Evolutionary conservation across 2,329 filamentous ascomycete species (phyloP), one percentile per base, ranked within the genome.

Genomic region (Ciborinia camelliae): DNA sequence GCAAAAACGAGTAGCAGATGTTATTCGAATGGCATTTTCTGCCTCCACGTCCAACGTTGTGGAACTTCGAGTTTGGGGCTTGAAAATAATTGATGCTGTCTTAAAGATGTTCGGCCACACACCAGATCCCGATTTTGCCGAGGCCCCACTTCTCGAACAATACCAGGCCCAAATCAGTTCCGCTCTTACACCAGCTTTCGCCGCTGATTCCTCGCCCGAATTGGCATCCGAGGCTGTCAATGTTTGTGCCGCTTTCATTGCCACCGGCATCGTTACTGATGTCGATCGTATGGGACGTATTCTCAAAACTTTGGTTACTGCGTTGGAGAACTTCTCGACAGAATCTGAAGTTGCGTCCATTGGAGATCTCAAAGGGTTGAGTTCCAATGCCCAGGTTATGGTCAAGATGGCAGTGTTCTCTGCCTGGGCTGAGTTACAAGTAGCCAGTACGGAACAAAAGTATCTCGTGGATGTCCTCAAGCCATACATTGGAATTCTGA

Each of bases 241-340:
- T 72, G 95, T 99, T 8, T 99, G 95, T 73, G 95, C 94, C n/a
- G 92, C 91, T 1, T 99, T 99, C 77, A 96, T 99, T 73, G 90
- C 94, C 0, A 97, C 94, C 0, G 95, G 95, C 18, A 98, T 99
- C 63, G 95, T 99, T 10, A 97, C 92, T 0, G 95, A 98, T 76
- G 87, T 98, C 10, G 96, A 99, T 71, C 87, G 95, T n/a, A 99
- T 99, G 95, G 95, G 95, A 28, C 89, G 95, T 64, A 99, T 99
- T 62, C 83, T 99, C 64, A 98, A 97, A 79, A 90, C 96, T 0
- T 83, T 99, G 2, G 91, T 97, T 7, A 89, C 89, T 51, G 93
- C 93, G 0, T 82, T 99, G 1, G 94, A 98, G 73, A 97, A 94
- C 76, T 97, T 98, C 73, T 91, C 91, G 2, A 87, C 84, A 53